A percentile compares a stretch with the other conserved stretches of the same genome.
phyloP scores from a whole-genome alignment of 805 yeast species.

The Hanseniaspora taiwanica region DNA sequence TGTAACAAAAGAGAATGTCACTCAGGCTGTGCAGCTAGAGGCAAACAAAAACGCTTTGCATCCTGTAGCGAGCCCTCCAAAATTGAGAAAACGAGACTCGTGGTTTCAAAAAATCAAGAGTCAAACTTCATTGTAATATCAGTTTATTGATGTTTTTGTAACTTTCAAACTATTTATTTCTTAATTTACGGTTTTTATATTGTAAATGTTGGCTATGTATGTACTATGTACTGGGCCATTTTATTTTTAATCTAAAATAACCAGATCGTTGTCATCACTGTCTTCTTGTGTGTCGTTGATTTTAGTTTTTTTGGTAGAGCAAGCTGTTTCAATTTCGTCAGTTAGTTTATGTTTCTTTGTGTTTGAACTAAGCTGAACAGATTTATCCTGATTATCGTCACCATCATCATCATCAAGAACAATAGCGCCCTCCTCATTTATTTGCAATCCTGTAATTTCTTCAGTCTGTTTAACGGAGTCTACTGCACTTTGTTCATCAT shows the following conservation, averaged over 20 bases:
- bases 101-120: slow-evolving; percentile 36
- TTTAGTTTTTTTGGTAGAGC: slow-evolving; percentile 8
- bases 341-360: neutral
- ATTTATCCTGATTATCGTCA: neutral
- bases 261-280: slow-evolving; percentile 11
- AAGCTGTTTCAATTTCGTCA: slow-evolving; percentile 2
- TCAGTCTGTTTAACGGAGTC: no score
- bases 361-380: neutral
- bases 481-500: slow-evolving; percentile 1
- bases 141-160: neutral
- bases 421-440: slow-evolving; percentile 14
- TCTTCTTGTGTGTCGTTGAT: slow-evolving; percentile 9
- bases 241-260: slow-evolving; percentile 13
- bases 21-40: no score
- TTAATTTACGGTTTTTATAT: slow-evolving; percentile 8
- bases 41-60: neutral
- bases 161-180: slow-evolving; percentile 8
- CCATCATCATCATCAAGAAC: slow-evolving; percentile 7
- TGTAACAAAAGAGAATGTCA: no score
- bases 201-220: slow-evolving; percentile 12
- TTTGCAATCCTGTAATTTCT: neutral
- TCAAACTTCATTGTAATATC: slow-evolving; percentile 13
- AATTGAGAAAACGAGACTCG: slow-evolving; percentile 24
- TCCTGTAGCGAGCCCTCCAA: slow-evolving; percentile 7
- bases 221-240: no score